Percentiles rank a stretch among this genome's conserved stretches.
phyloP scores from a whole-genome alignment of 805 yeast species.

The Ogataea paraovalis region DNA sequence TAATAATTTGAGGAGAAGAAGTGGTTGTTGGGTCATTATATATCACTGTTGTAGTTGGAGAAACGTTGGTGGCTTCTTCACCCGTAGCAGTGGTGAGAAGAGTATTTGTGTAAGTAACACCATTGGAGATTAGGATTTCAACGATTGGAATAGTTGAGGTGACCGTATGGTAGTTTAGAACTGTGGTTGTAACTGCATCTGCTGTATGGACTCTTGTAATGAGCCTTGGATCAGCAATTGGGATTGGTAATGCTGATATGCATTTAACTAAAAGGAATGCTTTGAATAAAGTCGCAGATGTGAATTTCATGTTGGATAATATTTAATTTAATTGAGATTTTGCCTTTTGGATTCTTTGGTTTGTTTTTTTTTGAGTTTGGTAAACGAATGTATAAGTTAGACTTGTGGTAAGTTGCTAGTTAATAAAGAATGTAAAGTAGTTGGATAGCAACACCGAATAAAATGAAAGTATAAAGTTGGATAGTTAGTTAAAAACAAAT shows the following conservation, averaged over 20 bases:
- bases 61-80: conserved; percentile 9
- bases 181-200: conserved; percentile 31
- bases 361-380: neutral
- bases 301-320: neutral
- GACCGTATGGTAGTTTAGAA: conserved; percentile 37
- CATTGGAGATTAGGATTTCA: conserved; percentile 47
- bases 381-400: neutral
- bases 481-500: neutral
- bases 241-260: conserved; percentile 15
- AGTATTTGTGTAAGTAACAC: conserved; percentile 48
- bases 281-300: neutral
- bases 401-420: neutral
- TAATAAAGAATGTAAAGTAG: neutral
- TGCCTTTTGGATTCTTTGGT: neutral
- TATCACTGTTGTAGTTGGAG: conserved; percentile 16
- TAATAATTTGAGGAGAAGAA: conserved; percentile 4
- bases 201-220: conserved; percentile 31
- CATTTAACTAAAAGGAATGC: neutral
- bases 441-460: neutral
- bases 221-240: conserved; percentile 20
- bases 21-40: conserved; percentile 13
- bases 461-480: neutral
- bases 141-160: conserved; percentile 51
- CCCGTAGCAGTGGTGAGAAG: conserved; percentile 36
- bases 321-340: neutral